Evolutionary conservation across 768 basidiomycete species (phyloP), one percentile per base, ranked within the genome.

Genomic region (Tricholoma terreum): DNA sequence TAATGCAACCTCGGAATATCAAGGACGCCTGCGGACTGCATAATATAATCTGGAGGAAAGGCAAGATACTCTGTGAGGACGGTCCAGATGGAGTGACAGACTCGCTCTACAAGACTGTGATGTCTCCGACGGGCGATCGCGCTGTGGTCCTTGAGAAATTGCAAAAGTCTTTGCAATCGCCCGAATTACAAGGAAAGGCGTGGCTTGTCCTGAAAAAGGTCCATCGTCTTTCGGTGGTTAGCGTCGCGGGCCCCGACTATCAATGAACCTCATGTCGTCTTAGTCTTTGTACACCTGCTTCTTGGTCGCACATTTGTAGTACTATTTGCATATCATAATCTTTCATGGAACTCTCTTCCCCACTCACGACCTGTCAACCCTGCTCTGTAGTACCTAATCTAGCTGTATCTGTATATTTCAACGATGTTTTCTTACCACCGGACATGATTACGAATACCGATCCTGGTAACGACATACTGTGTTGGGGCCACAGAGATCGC

Each of bases 11-110:
- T 21, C 56, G 55, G 56, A 61, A 53, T 46, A 60, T 67, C 27
- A 59, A 62, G 19, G 42, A 52, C 38, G 65, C 60, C 55, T 58
- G 61, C 22, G 67, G 66, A 22, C 54, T 71, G 38, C 63, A 60
- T 12, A 54, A 54, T 21, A 54, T 42, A 4, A 52, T 56, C 9
- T 49, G 46, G 46, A 31, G 27, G 3, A n/a, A 49, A 5, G 46
- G 46, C 30, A 49, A 31, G n/a, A 49, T 49, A 9, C n/a, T 49
- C 15, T 49, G n/a, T n/a, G 46, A 49, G n/a, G 46, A 49, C 8
- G 46, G 27, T 49, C 27, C n/a, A 9, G 46, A 49, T 1, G 46
- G 2, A 5, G 7, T 17, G 27, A 31, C 27, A 14, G 27, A 27
- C 3, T 27, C 46, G 15, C 46, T 49, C 30, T 49, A 31, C 15